Evolutionary conservation across 495 filamentous ascomycete species (phyloP).

Genomic region (Trichoderma reesei): DNA sequence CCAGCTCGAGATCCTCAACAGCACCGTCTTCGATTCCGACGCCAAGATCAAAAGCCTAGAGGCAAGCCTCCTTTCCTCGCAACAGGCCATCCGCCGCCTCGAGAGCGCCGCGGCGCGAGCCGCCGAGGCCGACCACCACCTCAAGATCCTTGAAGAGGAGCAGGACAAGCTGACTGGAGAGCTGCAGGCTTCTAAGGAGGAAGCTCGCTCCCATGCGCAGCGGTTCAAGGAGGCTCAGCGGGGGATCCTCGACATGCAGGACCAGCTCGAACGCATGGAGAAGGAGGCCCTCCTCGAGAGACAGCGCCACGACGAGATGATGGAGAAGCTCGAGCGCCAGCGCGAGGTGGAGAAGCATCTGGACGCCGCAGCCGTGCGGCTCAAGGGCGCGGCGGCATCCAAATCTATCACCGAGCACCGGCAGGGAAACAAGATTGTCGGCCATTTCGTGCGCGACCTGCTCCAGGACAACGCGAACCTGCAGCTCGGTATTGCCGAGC

Average conservation of each 20-base stretch:
- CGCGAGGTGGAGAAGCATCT: conserved; percentile 65
- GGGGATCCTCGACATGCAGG: conserved; percentile 61
- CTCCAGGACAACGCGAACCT: conserved; percentile 90
- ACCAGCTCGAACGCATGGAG: conserved; percentile 84
- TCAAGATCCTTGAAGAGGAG: conserved; percentile 69
- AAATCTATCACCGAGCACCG: conserved; percentile 48
- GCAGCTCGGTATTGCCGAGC: conserved; percentile 79
- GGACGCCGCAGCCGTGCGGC: conserved; percentile 60
- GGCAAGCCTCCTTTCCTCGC: conserved; percentile 59
- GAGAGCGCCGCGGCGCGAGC: conserved; percentile 64
- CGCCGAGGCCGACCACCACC: conserved; percentile 64
- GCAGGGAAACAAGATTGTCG: conserved; percentile 54
- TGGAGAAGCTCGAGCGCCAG: conserved; percentile 70
- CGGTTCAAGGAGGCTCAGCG: conserved; percentile 77
- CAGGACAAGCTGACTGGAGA: conserved; percentile 60
- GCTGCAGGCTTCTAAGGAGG: conserved; percentile 53
- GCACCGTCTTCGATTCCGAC: conserved; percentile 64
- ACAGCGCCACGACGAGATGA: conserved; percentile 69
- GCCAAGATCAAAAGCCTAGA: conserved; percentile 60
- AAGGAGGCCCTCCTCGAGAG: conserved; percentile 74
- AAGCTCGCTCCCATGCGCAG: conserved; percentile 63
- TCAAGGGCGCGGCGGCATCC: conserved; percentile 67
- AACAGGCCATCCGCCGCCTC: conserved; percentile 65
- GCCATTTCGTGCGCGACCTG: conserved; percentile 90
- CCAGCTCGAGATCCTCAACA: conserved; percentile 74